Evolutionary conservation across 2,329 filamentous ascomycete species (phyloP).

Genomic region (Trichoderma breve): DNA sequence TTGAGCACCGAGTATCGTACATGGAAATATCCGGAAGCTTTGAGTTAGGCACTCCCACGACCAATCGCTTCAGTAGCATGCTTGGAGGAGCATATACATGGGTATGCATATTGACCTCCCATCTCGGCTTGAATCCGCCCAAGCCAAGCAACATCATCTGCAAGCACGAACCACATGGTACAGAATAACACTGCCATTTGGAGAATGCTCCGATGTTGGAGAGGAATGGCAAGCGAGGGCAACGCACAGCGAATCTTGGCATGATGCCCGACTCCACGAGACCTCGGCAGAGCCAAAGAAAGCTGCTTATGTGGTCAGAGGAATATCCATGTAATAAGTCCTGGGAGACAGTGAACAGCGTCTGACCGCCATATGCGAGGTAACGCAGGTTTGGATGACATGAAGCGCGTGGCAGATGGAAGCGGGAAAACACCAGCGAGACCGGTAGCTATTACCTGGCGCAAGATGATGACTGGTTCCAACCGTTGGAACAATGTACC

Average conservation of each 20-base stretch:
- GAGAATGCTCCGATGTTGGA: neutral
- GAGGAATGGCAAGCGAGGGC: neutral
- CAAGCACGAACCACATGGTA: neutral
- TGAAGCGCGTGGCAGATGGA: neutral
- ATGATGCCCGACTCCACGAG: neutral
- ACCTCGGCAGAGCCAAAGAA: neutral
- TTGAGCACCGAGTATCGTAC: neutral
- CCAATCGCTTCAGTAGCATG: slow-evolving; percentile 1
- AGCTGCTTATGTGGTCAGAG: neutral
- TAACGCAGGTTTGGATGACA: neutral
- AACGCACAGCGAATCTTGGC: neutral
- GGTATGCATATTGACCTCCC: neutral
- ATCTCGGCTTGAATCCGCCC: slow-evolving; percentile 2
- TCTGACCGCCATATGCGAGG: slow-evolving; percentile 20
- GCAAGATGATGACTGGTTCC: neutral
- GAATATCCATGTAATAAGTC: neutral
- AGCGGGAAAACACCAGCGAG: neutral
- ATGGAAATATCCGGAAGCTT: neutral
- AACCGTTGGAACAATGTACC: neutral
- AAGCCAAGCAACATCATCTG: neutral
- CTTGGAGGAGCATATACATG: neutral
- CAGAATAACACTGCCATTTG: neutral
- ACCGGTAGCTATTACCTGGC: neutral
- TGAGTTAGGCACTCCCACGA: slow-evolving; percentile 1
- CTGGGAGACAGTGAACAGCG: neutral